phyloP scores from a whole-genome alignment of 345 rosid genomes.

The Rhodomyrtus tomentosa region DNA sequence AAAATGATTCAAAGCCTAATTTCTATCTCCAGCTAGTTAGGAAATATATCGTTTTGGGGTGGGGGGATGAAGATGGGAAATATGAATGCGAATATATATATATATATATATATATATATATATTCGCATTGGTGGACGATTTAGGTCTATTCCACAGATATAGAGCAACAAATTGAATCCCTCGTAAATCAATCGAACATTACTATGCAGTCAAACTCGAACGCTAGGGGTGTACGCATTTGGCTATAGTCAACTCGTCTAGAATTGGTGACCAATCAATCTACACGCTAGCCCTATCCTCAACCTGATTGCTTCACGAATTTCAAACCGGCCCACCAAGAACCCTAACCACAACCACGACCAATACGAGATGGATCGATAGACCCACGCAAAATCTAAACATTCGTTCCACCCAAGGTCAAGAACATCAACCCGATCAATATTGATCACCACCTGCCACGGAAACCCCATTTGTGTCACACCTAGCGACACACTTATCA shows the following conservation, averaged over 20 bases:
- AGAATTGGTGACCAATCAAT: neutral
- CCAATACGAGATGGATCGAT: neutral
- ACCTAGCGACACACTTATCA: neutral
- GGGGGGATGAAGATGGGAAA: too few species aligned
- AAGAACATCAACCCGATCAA: neutral
- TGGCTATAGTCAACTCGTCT: neutral
- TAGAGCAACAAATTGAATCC: neutral
- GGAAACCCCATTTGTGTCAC: neutral
- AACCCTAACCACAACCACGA: neutral
- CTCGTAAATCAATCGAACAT: neutral
- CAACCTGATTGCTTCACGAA: rapidly evolving
- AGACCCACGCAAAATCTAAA: neutral
- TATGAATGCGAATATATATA: too few species aligned
- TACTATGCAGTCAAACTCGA: neutral
- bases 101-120: too few species aligned
- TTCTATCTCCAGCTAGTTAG: neutral
- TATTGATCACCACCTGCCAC: neutral
- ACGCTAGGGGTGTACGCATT: neutral
- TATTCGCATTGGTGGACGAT: neutral
- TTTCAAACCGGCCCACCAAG: neutral
- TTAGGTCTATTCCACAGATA: neutral
- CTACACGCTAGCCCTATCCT: neutral
- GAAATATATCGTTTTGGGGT: neutral
- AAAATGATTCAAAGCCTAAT: neutral
- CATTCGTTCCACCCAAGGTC: neutral